These are phyloP conservation scores for Saccharomycopsis sp. DNA, from an alignment of 805 yeast species.

Conservation along the genomic window DNA sequence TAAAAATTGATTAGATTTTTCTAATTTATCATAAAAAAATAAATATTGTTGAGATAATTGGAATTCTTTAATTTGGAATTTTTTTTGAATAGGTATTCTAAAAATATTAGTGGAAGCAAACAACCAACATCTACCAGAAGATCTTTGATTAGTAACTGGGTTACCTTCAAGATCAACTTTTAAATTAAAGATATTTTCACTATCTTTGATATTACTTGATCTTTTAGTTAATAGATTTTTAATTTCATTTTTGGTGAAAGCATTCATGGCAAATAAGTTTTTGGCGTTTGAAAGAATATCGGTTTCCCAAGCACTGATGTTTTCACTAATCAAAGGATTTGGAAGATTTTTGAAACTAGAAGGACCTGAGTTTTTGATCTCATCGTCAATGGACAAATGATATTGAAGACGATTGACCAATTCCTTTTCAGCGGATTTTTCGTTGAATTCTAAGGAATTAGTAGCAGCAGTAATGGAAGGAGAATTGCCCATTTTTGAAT, in stretches of 20 bases:
- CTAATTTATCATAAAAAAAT: conserved; percentile 79
- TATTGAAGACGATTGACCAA: conserved; percentile 13
- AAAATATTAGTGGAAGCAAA: conserved; percentile 74
- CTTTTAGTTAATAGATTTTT: conserved; percentile 12
- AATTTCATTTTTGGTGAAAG: conserved; percentile 34
- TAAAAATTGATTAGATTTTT: conserved; percentile 71
- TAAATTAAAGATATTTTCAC: conserved; percentile 30
- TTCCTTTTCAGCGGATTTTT: conserved; percentile 6
- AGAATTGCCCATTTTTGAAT: background rate
- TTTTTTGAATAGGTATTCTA: conserved; percentile 50
- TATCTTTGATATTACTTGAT: conserved; percentile 11
- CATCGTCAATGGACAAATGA: conserved; percentile 9
- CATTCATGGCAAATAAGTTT: conserved; percentile 43
- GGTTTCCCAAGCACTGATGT: conserved; percentile 36
- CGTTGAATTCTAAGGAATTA: too few species aligned
- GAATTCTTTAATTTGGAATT: conserved; percentile 53
- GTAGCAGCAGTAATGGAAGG: background rate
- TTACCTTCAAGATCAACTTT: conserved; percentile 40
- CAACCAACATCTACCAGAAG: conserved; percentile 82
- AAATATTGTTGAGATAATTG: conserved; percentile 72
- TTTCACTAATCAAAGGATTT: conserved; percentile 25
- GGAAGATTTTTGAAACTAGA: conserved; percentile 11
- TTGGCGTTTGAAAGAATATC: conserved; percentile 36
- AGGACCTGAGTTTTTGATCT: conserved; percentile 12
- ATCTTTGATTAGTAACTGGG: conserved; percentile 64